Percentiles rank a stretch among this genome's conserved stretches.
These are phyloP conservation scores for Exophiala mesophila DNA, from an alignment of 2,329 filamentous ascomycete genomes.

Conservation along the genomic window DNA sequence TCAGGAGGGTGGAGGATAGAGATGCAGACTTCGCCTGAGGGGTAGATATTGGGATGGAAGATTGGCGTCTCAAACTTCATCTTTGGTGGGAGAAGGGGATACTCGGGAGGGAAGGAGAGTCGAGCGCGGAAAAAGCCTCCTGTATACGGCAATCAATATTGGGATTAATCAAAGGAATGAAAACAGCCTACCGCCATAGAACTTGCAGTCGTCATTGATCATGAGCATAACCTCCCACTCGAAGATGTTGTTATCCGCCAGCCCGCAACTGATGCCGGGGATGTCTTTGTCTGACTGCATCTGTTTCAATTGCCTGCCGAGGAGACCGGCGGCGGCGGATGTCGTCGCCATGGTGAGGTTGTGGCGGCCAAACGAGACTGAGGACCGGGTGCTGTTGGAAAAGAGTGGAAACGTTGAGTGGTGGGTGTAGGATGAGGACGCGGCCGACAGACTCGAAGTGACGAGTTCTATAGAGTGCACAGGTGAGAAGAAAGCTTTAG, in stretches of 20 bases:
- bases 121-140: constrained; percentile 88
- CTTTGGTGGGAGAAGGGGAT: constrained; percentile 81
- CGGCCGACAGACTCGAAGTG: no score
- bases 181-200: constrained; percentile 86
- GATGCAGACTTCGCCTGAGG: constrained; percentile 84
- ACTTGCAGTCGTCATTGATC: constrained; percentile 90
- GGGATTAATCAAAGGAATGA: no score
- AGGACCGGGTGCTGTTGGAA: no score
- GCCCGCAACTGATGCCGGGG: constrained; percentile 86
- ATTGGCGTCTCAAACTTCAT: constrained; percentile 82
- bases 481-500: no score
- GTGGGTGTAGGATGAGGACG: no score
- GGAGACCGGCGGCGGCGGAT: constrained; percentile 63
- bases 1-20: constrained; percentile 93
- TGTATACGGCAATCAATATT: constrained; percentile 34
- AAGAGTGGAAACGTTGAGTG: no score
- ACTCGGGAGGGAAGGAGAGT: constrained; percentile 76
- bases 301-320: constrained; percentile 82
- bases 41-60: constrained; percentile 84
- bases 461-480: no score
- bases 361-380: no score
- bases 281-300: constrained; percentile 91
- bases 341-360: constrained; percentile 38
- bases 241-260: constrained; percentile 82
- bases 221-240: constrained; percentile 99